Base-by-base conservation (phyloP, 495 filamentous ascomycete species). In the Neurospora sp. region DNA sequence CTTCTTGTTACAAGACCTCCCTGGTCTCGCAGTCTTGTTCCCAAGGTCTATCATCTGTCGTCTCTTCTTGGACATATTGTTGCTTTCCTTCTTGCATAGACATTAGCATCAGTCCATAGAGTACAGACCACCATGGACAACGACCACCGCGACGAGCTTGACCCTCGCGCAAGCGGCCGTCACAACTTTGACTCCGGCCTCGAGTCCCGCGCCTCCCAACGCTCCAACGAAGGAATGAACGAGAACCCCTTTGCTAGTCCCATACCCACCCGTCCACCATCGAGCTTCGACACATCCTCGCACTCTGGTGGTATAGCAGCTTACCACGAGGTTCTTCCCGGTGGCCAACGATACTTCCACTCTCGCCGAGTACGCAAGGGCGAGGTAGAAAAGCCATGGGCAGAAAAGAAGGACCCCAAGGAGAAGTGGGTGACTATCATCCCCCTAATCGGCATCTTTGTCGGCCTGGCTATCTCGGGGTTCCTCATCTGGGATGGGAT, bases 391-490 rank as follows among this genome's bases (percentile, higher is more conserved):
- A 88, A 90, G 78, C 90, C 92, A 22, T 94, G 92, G 92, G 77
- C 88, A 40, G 79, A 83, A 22, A 87, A 88, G 74, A 88, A 85
- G 70, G 91, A 94, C 77, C 90, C 92, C 4, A 89, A 87, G 78
- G 91, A 94, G 85, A 94, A 93, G 83, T 94, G 92, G 93, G 90
- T 92, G 5, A 93, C 89, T 27, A 93, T 94, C 72, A 87, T 94
- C 40, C 92, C 92, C 4, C 76, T 93, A 61, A 78, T 92, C 35
- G 92, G 92, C 27, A 84, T 94, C 65, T 22, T 87, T 18, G 68
- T 93, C 10, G 92, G 92, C 31, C 75, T 94, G 61, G 88, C 75
- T 4, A 84, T 94, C 61, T 87, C 90, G 4, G 92, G 84, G 1
- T 85, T 93, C 74, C 77, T 94, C 61, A 83, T 94, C 14, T 94